Evolutionary conservation across 78 protist species (phyloP).

Genomic region (Tieghemostelium lacteum): DNA sequence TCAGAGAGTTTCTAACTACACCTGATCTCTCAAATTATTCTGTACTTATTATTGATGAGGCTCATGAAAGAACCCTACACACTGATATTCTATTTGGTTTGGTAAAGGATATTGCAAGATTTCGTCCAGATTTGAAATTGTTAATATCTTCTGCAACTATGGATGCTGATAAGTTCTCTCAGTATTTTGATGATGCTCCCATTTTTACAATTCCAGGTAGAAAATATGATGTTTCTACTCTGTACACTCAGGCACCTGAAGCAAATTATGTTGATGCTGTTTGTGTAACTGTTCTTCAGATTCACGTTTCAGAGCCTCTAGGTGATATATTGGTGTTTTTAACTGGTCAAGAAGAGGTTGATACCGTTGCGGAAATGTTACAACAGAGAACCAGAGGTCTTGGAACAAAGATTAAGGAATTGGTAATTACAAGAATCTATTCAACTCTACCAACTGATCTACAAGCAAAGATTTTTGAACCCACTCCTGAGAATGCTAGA

Average conservation of each 20-base stretch:
- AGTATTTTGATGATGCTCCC: conserved; percentile 96
- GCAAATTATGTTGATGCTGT: conserved; percentile 98
- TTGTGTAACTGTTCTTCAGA: conserved; percentile 96
- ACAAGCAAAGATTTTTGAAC: conserved; percentile 95
- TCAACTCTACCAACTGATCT: conserved; percentile 97
- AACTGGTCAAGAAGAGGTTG: conserved; percentile 98
- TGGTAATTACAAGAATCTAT: conserved; percentile 96
- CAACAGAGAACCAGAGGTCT: conserved; percentile 86
- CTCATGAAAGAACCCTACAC: conserved; percentile 99
- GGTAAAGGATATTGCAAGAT: conserved; percentile 91
- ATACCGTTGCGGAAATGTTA: conserved; percentile 87
- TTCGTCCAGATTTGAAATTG: conserved; percentile 92
- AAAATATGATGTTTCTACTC: conserved; percentile 66
- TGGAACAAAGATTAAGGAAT: conserved; percentile 92
- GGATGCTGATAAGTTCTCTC: conserved; percentile 96
- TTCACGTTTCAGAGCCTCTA: conserved; percentile 94
- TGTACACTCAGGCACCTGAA: conserved; percentile 97
- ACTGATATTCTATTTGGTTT: conserved; percentile 98
- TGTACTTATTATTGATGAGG: conserved; percentile 98
- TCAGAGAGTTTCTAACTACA: conserved; percentile 95
- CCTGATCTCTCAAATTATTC: conserved; percentile 92
- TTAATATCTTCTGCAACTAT: conserved; percentile 97
- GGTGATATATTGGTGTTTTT: conserved; percentile 97
- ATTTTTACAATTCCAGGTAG: conserved; percentile 93
- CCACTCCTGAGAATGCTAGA: conserved; percentile 96